Evolutionary conservation across 768 basidiomycete genomes (phyloP).

Genomic region (Mycena polygramma): DNA sequence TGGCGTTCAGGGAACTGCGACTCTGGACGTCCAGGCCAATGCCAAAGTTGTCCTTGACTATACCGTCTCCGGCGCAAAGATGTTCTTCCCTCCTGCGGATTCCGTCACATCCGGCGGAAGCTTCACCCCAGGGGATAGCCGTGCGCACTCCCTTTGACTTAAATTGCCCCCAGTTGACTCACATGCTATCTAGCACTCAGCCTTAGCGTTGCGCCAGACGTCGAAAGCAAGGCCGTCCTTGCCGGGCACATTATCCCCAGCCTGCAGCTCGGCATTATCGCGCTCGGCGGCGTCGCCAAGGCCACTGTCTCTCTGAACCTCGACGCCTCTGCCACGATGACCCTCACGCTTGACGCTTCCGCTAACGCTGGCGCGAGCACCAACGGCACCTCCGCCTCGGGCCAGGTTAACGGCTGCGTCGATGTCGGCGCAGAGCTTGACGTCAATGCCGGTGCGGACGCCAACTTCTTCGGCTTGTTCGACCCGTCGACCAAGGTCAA

Average conservation of each 20-base stretch:
- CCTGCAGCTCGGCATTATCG: slow-evolving; percentile 49
- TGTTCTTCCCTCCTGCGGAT: slow-evolving; percentile 51
- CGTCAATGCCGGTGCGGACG: slow-evolving; percentile 57
- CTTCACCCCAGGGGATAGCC: slow-evolving; percentile 46
- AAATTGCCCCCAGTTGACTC: background rate
- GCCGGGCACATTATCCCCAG: slow-evolving; percentile 54
- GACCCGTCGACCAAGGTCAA: slow-evolving; percentile 45
- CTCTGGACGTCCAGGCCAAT: slow-evolving; percentile 50
- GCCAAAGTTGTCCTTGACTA: slow-evolving; percentile 48
- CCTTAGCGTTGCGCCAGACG: slow-evolving; percentile 49
- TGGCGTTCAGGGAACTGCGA: slow-evolving; percentile 43
- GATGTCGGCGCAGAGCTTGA: slow-evolving; percentile 49
- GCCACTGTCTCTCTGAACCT: slow-evolving; percentile 41
- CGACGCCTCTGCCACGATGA: slow-evolving; percentile 46
- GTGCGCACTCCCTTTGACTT: slow-evolving; percentile 43
- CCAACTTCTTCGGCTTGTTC: slow-evolving; percentile 57
- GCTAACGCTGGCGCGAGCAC: slow-evolving; percentile 28
- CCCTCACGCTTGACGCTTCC: slow-evolving; percentile 38
- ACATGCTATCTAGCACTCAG: slow-evolving; percentile 40
- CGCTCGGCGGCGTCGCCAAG: slow-evolving; percentile 33
- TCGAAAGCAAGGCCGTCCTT: slow-evolving; percentile 44
- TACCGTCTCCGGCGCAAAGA: slow-evolving; percentile 40
- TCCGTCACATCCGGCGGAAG: slow-evolving; percentile 41
- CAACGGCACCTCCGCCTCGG: slow-evolving; percentile 23
- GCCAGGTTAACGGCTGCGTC: slow-evolving; percentile 49